phyloP scores from a whole-genome alignment of 148 eudicot genomes.

The Suaeda aralocaspica region DNA sequence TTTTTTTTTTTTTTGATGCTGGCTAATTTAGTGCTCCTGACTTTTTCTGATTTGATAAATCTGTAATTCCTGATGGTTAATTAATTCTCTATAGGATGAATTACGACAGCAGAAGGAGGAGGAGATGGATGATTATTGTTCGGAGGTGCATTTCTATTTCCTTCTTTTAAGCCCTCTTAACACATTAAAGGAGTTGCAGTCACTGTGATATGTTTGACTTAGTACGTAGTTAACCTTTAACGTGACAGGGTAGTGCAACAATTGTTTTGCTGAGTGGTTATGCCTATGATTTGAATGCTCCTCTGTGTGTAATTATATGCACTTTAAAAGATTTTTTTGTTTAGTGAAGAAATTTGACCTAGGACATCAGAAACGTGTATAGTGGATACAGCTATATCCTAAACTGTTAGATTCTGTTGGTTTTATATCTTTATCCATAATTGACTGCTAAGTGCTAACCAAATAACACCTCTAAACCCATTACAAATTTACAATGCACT shows the following conservation, averaged over 20 bases:
- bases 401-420: too few relatives aligned
- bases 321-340: background rate
- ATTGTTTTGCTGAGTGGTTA: too few relatives aligned
- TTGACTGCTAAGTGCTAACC: background rate
- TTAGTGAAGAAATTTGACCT: too few relatives aligned
- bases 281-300: too few relatives aligned
- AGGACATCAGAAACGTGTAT: background rate
- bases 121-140: slow-evolving; percentile 95
- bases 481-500: too few relatives aligned
- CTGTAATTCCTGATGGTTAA: background rate
- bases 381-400: too few relatives aligned
- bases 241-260: too few relatives aligned
- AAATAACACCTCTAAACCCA: background rate
- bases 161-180: background rate
- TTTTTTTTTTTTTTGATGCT: background rate
- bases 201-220: too few relatives aligned
- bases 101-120: slow-evolving; percentile 92
- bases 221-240: too few relatives aligned
- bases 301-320: too few relatives aligned
- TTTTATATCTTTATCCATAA: too few relatives aligned
- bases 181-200: too few relatives aligned
- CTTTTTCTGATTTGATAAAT: background rate
- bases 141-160: slow-evolving; percentile 44
- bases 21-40: background rate
- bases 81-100: slow-evolving; percentile 58